A percentile compares a stretch with the other conserved stretches of the same genome.
phyloP scores from a whole-genome alignment of 257 asterid genomes.

The Misopates orontium region DNA sequence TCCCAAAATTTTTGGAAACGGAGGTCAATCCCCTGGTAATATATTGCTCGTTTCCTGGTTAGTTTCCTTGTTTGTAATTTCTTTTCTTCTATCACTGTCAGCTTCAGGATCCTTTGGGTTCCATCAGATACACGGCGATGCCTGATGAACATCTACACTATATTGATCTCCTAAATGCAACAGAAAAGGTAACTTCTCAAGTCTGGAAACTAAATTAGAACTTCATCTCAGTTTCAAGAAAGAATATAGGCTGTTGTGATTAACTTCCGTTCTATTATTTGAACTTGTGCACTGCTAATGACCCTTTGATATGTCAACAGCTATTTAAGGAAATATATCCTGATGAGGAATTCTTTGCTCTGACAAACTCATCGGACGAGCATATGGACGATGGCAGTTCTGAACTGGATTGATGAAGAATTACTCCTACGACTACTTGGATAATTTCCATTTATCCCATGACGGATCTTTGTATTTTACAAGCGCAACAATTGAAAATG shows the following conservation, averaged over 20 bases:
- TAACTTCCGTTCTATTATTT: constrained; percentile 9
- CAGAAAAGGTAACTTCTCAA: constrained; percentile 50
- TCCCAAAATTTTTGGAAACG: too few relatives aligned
- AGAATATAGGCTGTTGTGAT: not conserved
- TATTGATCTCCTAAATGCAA: constrained; percentile 52
- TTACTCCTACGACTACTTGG: not conserved
- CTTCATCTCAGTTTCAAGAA: not conserved
- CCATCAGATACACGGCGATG: constrained; percentile 51
- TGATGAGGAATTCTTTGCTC: constrained; percentile 57
- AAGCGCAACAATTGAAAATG: not conserved
- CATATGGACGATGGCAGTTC: constrained; percentile 38
- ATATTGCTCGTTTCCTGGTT: not conserved
- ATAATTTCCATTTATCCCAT: not conserved
- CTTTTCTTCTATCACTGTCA: constrained; percentile 25
- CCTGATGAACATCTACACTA: constrained; percentile 75
- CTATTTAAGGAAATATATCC: constrained; percentile 62
- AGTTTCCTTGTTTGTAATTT: constrained; percentile 13
- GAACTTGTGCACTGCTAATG: constrained; percentile 16
- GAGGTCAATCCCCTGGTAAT: not conserved
- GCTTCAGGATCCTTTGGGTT: constrained; percentile 43
- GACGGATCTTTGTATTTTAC: not conserved
- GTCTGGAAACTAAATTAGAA: not conserved
- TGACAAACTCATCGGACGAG: constrained; percentile 37
- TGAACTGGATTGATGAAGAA: constrained; percentile 40
- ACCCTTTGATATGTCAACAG: constrained; percentile 34